Conservation (phyloP, 2,329 filamentous ascomycete species). For the Diaporthe citrichinensis region DNA sequence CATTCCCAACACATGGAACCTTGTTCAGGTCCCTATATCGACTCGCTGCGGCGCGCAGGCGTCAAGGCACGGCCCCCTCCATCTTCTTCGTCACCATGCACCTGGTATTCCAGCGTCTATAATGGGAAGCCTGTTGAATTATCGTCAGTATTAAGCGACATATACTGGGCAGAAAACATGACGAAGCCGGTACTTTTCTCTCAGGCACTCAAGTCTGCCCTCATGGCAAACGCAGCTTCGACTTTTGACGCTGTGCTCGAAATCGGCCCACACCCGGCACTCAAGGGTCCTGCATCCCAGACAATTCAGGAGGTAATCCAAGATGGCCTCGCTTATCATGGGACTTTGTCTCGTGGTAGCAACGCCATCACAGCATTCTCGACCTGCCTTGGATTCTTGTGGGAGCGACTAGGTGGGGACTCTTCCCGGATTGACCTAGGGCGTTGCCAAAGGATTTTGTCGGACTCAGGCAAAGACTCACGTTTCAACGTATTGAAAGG, state of each 20-base stretch:
- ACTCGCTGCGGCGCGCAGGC: constrained; percentile 7
- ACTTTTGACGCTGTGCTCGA: constrained; percentile 45
- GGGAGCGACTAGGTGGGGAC: constrained; percentile 23
- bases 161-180: constrained; percentile 45
- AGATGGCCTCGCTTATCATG: constrained; percentile 45
- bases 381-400: constrained; percentile 41
- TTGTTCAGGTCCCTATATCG: constrained; percentile 37
- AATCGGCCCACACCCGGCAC: constrained; percentile 54
- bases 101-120: constrained; percentile 47
- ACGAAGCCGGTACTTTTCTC: constrained; percentile 46
- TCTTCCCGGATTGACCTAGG: background rate
- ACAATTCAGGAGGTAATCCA: constrained; percentile 43
- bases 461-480: background rate
- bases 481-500: constrained; percentile 31
- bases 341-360: constrained; percentile 43
- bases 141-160: background rate
- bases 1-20: constrained; percentile 55
- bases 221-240: background rate
- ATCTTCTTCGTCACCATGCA: background rate
- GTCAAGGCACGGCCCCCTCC: background rate
- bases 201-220: constrained; percentile 38
- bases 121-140: constrained; percentile 41
- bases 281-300: constrained; percentile 55
- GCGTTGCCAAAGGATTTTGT: background rate
- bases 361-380: constrained; percentile 43